A percentile compares a stretch with the other conserved stretches of the same genome.
Conservation (phyloP, 805 yeast genomes). For the Nakazawaea sp. region DNA sequence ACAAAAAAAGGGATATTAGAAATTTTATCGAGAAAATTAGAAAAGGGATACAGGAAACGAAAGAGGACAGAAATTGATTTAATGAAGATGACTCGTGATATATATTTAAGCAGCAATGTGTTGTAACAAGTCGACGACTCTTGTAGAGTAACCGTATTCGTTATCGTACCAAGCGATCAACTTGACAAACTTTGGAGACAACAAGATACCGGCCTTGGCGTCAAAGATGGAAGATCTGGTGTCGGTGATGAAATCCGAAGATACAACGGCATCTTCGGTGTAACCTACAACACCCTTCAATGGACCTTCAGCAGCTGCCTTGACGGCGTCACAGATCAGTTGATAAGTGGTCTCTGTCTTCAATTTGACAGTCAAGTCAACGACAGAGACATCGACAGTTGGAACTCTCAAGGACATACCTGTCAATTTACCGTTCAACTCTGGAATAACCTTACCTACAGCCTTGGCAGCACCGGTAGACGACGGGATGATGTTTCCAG, state of each 20-base stretch:
- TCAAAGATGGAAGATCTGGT: constrained; percentile 60
- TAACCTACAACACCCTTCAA: constrained; percentile 60
- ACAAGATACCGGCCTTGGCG: constrained; percentile 63
- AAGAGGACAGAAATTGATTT: too few species aligned
- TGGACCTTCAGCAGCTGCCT: constrained; percentile 52
- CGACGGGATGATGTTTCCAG: constrained; percentile 70
- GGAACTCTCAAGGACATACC: constrained; percentile 74
- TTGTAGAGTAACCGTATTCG: constrained; percentile 71
- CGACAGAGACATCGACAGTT: constrained; percentile 67
- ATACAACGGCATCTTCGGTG: constrained; percentile 68
- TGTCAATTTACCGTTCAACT: constrained; percentile 64
- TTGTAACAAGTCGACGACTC: constrained; percentile 67
- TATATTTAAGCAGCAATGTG: constrained; percentile 46
- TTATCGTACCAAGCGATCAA: constrained; percentile 70
- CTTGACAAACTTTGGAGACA: constrained; percentile 65
- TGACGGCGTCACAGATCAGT: constrained; percentile 53
- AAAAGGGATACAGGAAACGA: too few species aligned
- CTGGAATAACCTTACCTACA: constrained; percentile 69
- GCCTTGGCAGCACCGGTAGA: constrained; percentile 77
- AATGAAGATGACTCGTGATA: too few species aligned
- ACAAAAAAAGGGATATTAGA: too few species aligned
- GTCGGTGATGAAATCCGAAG: constrained; percentile 62
- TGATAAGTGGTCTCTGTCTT: constrained; percentile 52
- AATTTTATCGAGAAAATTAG: too few species aligned
- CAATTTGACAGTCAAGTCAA: constrained; percentile 63